These are phyloP conservation scores for Suhomyces kunorum DNA, from an alignment of 1,139 yeast species.

Conservation along the genomic window DNA sequence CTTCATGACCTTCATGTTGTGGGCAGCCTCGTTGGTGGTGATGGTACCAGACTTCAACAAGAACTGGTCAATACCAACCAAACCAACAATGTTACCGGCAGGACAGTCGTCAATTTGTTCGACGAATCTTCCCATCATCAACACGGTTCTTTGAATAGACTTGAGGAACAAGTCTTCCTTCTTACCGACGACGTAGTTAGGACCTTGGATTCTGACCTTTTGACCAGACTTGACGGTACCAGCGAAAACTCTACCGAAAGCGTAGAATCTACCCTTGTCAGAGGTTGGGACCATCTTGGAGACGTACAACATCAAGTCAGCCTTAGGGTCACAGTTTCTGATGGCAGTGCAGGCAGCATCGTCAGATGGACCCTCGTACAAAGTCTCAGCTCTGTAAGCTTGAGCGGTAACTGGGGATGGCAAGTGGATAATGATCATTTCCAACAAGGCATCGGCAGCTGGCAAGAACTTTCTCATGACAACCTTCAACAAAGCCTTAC, in stretches of 20 bases:
- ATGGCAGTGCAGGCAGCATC: constrained; percentile 90
- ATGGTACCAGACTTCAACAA: constrained; percentile 99
- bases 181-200: constrained; percentile 98
- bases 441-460: constrained; percentile 99
- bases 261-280: constrained; percentile 99
- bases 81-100: constrained; percentile 99
- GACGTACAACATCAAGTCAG: constrained; percentile 98
- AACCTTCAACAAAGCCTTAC: constrained; percentile 96
- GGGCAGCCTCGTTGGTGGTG: constrained; percentile 94
- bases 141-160: constrained; percentile 98
- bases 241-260: constrained; percentile 99
- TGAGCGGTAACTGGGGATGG: constrained; percentile 99
- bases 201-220: constrained; percentile 99
- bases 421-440: constrained; percentile 97
- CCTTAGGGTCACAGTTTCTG: constrained; percentile 98
- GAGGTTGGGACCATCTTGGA: constrained; percentile 99
- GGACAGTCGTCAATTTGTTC: constrained; percentile 99
- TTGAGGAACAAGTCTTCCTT: constrained; percentile 96
- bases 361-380: constrained; percentile 99
- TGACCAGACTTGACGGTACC: constrained; percentile 99
- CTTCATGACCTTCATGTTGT: constrained; percentile 99
- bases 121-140: constrained; percentile 99
- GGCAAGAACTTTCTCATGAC: constrained; percentile 99
- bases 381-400: constrained; percentile 97
- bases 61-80: constrained; percentile 99